Base-by-base conservation (phyloP, 176 grass and related monocot genomes). In the Bromus sterilis region DNA sequence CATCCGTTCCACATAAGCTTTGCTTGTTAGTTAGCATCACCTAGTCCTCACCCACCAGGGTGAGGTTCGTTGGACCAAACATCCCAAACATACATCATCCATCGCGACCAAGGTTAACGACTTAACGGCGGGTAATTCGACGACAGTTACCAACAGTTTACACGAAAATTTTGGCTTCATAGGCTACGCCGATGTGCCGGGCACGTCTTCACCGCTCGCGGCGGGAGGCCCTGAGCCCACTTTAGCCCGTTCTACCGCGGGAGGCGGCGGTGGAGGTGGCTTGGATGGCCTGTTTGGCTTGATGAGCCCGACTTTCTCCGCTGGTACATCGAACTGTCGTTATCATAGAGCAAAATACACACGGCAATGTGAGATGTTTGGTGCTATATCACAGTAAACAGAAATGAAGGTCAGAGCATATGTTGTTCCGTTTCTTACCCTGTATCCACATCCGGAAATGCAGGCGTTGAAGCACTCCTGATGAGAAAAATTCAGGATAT, bases 381-480 rank as follows among this genome's bases (percentile, higher is more conserved):
- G 35, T 57, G 67, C 15, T 0, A 4, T 28, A 51, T 40, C 35
- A 8, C 9, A 80, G 25, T 24, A 2, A 13, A 75, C 66, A 76
- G 33, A 34, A 34, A 34, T 34, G 33, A 34, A 34, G 33, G 33
- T 34, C 33, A 34, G 33, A 34, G 33, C 33, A 34, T 34, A 34
- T 34, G 33, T 34, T 34, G 33, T 34, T 75, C 44, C 12, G 33
- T 29, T 37, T 78, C 76, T 18, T 89, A 98, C 96, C 88, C 84
- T 98, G 79, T 82, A 98, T 82, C 96, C 96, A 82, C 96, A 98
- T 9, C 93, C 96, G 69, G 92, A 95, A 20, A 95, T 85, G 74
- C 96, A 98, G 66, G 96, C 96, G 88, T 91, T 88, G 80, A 98
- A 98, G 65, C 96, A 98, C 35, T 91, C 88, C 96, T 98, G 56